Conservation (phyloP, 106 monocot genomes). For the Chionographis japonica region DNA sequence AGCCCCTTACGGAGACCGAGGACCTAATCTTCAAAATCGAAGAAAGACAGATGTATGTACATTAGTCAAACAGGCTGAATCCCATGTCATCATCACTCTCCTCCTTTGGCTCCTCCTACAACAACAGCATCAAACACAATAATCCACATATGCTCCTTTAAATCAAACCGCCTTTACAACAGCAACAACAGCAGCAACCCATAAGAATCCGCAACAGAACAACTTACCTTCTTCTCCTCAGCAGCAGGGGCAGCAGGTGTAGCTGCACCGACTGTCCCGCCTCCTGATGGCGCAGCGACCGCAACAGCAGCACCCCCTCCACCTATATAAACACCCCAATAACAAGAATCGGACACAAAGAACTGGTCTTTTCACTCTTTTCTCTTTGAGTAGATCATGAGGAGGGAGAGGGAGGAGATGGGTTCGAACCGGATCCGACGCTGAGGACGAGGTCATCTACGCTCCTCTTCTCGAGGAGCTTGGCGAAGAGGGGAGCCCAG, state of each 20-base stretch:
- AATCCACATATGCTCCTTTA: neutral
- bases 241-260: slow-evolving; percentile 11
- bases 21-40: too few species aligned
- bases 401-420: neutral
- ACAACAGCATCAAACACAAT: neutral
- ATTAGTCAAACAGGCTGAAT: slow-evolving; percentile 21
- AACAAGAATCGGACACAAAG: too few species aligned
- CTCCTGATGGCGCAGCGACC: slow-evolving; percentile 12
- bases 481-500: slow-evolving; percentile 69
- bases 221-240: slow-evolving; percentile 24
- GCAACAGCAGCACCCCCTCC: slow-evolving; percentile 10
- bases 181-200: neutral
- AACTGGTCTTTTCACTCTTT: too few species aligned
- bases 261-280: neutral
- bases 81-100: slow-evolving; percentile 25
- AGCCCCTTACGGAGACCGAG: too few species aligned
- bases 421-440: slow-evolving; percentile 44
- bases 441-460: slow-evolving; percentile 62
- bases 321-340: too few species aligned
- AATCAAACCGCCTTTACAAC: neutral
- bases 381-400: too few species aligned
- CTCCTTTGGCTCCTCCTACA: slow-evolving; percentile 18
- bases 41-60: too few species aligned
- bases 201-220: neutral
- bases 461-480: slow-evolving; percentile 56